Evolutionary conservation across 805 yeast genomes (phyloP), one percentile per base, ranked within the genome.

Genomic region (Saccharomyces paradoxus): DNA sequence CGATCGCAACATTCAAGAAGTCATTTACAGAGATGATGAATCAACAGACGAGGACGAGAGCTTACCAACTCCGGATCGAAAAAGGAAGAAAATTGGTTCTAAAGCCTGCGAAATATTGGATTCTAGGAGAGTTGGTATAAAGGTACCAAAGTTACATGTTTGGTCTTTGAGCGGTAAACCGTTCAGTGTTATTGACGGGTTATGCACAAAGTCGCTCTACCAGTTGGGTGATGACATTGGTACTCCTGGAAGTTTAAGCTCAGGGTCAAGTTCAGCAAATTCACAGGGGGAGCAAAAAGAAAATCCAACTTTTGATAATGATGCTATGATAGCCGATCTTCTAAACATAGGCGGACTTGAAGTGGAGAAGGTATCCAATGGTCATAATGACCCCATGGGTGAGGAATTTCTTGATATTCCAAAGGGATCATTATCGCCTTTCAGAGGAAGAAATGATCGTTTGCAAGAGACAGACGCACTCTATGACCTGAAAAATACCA

Each of bases 11-110:
- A n/a, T 26, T 22, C 12, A 46, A 2, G 44, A 37, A 17, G 24
- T 37, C 22, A 37, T 17, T 17, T 37, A 37, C 24, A 37, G 44
- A 17, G 44, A 48, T 48, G 50, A 48, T 10, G 50, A 48, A 13
- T 48, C 50, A 17, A 48, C 50, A 28, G 50, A 48, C 9, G 50
- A 48, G n/a, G 50, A 48, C 8, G 32, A 31, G 30, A 48, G 32
- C 14, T n/a, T 48, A 28, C 50, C 50, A 9, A 17, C 17, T 10
- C 49, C 49, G 21, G 49, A 46, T 26, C 49, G 28, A 22, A 26
- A 22, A 46, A 46, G 49, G 21, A 46, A 46, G 13, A 28, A 46
- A 26, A 28, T 29, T 27, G 31, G 50, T 10, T 28, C 14, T 17
- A 28, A 27, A 48, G 50, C 50, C 14, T 28, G 32, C 17, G 50